Percentiles rank a stretch among this genome's conserved stretches.
These are phyloP conservation scores for Zelonia costaricensis DNA, from an alignment of 208 protist genomes.

Conservation along the genomic window DNA sequence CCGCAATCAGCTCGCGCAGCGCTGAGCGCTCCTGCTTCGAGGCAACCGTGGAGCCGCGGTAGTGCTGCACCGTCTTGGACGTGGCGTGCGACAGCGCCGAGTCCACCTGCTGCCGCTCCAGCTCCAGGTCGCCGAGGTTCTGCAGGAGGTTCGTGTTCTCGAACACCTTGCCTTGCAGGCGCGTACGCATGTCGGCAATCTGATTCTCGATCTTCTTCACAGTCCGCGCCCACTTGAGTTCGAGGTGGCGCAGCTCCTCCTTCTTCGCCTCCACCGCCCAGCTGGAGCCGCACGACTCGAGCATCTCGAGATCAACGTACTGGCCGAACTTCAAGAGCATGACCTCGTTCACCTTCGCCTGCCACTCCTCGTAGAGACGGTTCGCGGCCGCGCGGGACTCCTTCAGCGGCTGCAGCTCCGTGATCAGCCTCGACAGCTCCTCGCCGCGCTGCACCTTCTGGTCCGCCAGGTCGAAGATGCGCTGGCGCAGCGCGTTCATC, in stretches of 20 bases:
- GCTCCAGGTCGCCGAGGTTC: constrained; percentile 78
- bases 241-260: constrained; percentile 83
- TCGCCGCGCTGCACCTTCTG: constrained; percentile 68
- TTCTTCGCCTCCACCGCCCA: constrained; percentile 89
- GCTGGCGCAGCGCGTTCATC: constrained; percentile 58
- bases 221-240: constrained; percentile 74
- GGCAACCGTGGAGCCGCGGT: constrained; percentile 70
- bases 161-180: constrained; percentile 61
- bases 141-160: constrained; percentile 91
- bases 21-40: constrained; percentile 77
- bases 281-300: constrained; percentile 88
- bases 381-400: constrained; percentile 70
- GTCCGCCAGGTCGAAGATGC: constrained; percentile 78
- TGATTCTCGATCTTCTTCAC: constrained; percentile 64
- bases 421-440: constrained; percentile 53
- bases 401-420: constrained; percentile 69
- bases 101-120: constrained; percentile 81
- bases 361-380: constrained; percentile 73
- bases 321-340: constrained; percentile 96
- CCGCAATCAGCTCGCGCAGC: constrained; percentile 83
- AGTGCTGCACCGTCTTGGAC: constrained; percentile 69
- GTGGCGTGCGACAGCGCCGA: constrained; percentile 68
- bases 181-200: constrained; percentile 68
- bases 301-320: constrained; percentile 91
- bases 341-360: constrained; percentile 90